Percentiles rank a stretch among this genome's conserved stretches.
Conservation (phyloP, 305 asterid genomes). For the Fraxinus sp. region DNA sequence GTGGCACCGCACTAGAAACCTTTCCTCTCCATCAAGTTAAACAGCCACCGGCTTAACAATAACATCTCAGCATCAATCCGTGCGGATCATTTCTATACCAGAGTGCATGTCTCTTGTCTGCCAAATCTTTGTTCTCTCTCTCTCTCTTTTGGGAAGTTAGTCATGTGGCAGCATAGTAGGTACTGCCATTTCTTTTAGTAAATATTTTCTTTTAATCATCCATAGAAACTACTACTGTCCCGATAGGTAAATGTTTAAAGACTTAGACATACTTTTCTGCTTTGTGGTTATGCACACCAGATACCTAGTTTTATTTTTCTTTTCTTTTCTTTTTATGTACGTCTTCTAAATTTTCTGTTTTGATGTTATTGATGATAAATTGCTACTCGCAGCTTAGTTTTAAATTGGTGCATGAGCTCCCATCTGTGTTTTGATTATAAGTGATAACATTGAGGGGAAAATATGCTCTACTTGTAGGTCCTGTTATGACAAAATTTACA, state of each 20-base stretch:
- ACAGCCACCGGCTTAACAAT: background rate
- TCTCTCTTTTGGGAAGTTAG: background rate
- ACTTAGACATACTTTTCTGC: background rate
- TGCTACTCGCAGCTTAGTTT: conserved; percentile 12
- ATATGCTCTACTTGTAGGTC: conserved; percentile 57
- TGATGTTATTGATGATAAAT: conserved; percentile 8
- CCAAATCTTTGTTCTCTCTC: background rate
- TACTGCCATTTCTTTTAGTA: background rate
- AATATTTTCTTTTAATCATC: background rate
- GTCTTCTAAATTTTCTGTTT: background rate
- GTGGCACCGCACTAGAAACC: background rate
- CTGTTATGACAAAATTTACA: conserved; percentile 97
- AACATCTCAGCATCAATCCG: background rate
- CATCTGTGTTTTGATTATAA: conserved; percentile 3
- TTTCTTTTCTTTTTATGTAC: background rate
- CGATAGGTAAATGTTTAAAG: background rate
- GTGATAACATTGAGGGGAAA: conserved; percentile 20
- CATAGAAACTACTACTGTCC: background rate
- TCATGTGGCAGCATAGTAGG: background rate
- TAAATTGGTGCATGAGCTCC: conserved; percentile 19
- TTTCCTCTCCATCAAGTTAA: background rate
- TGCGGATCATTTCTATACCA: background rate
- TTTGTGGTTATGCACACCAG: conserved; percentile 16
- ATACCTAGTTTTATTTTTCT: background rate
- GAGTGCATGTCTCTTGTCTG: background rate